Conservation (phyloP, 1,284 basidiomycete species). For the Pholiota adiposa region DNA sequence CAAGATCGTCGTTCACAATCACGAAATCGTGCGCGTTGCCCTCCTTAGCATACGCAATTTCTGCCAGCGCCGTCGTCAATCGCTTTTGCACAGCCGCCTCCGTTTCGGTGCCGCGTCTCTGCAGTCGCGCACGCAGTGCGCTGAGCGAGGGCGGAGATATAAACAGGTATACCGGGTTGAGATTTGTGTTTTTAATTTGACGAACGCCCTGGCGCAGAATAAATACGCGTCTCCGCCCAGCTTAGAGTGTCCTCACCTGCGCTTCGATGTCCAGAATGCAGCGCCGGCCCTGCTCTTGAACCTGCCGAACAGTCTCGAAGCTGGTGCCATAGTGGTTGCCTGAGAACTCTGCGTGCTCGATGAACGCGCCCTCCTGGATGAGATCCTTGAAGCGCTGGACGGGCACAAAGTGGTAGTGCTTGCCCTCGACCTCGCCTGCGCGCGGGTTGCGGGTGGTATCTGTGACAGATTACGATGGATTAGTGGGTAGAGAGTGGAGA, state of each 20-base stretch:
- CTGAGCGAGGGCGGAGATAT: slow-evolving; percentile 88
- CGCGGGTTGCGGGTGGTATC: slow-evolving; percentile 93
- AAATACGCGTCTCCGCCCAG: slow-evolving; percentile 15
- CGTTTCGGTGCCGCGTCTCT: slow-evolving; percentile 86
- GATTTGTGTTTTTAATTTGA: slow-evolving; percentile 79
- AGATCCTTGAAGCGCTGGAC: slow-evolving; percentile 66
- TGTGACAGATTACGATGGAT: slow-evolving; percentile 36
- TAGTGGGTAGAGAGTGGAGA: slow-evolving; percentile 15
- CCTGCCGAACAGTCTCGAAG: slow-evolving; percentile 65
- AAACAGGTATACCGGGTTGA: slow-evolving; percentile 92
- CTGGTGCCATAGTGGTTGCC: slow-evolving; percentile 95
- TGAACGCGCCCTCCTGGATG: slow-evolving; percentile 65
- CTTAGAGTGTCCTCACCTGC: slow-evolving; percentile 63
- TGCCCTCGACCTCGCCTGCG: slow-evolving; percentile 83
- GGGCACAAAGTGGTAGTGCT: slow-evolving; percentile 77
- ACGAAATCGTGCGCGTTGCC: slow-evolving; percentile 81
- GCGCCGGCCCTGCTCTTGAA: slow-evolving; percentile 64
- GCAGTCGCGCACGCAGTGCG: slow-evolving; percentile 71
- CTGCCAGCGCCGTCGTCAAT: slow-evolving; percentile 79
- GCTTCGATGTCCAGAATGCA: slow-evolving; percentile 98
- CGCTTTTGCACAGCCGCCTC: slow-evolving; percentile 77
- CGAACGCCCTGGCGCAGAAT: slow-evolving; percentile 74
- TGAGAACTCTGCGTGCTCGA: slow-evolving; percentile 86
- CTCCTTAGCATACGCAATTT: slow-evolving; percentile 86
- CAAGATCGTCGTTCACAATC: slow-evolving; percentile 92